A percentile compares a stretch with the other conserved stretches of the same genome.
phyloP scores from a whole-genome alignment of 2,329 filamentous ascomycete species.

The Clarireedia hainanense region DNA sequence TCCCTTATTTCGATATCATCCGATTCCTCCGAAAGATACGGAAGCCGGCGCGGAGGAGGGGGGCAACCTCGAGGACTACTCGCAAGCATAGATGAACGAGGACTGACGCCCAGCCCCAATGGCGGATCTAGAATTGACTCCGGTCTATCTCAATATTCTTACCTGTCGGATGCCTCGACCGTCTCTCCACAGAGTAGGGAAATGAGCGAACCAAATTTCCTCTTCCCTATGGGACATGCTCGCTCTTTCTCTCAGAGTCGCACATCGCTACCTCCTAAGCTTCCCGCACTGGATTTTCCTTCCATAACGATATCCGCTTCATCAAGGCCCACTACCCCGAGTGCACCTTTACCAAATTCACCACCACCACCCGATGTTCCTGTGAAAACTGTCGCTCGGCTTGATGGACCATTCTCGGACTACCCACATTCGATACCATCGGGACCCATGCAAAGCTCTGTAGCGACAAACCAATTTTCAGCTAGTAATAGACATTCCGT shows the following conservation, averaged over 20 bases:
- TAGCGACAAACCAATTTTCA: neutral
- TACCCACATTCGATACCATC: neutral
- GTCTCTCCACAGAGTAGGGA: too few species aligned
- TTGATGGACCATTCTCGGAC: neutral
- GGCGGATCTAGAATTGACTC: neutral
- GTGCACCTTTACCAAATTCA: neutral
- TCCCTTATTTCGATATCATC: neutral
- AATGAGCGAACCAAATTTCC: too few species aligned
- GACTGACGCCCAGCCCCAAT: neutral
- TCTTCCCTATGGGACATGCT: too few species aligned
- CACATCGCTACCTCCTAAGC: neutral
- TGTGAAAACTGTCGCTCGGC: neutral
- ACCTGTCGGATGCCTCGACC: too few species aligned
- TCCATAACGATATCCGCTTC: neutral
- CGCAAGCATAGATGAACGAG: neutral
- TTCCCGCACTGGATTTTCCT: neutral
- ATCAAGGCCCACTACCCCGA: neutral
- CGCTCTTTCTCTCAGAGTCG: too few species aligned
- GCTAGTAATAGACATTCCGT: neutral
- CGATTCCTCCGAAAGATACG: neutral
- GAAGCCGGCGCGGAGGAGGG: neutral
- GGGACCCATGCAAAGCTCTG: neutral
- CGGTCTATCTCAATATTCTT: neutral
- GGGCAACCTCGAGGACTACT: slow-evolving; percentile 1
- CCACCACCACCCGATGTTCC: neutral